Base-by-base conservation (phyloP, 1,139 yeast species). In the Geotrichum macrosporum region DNA sequence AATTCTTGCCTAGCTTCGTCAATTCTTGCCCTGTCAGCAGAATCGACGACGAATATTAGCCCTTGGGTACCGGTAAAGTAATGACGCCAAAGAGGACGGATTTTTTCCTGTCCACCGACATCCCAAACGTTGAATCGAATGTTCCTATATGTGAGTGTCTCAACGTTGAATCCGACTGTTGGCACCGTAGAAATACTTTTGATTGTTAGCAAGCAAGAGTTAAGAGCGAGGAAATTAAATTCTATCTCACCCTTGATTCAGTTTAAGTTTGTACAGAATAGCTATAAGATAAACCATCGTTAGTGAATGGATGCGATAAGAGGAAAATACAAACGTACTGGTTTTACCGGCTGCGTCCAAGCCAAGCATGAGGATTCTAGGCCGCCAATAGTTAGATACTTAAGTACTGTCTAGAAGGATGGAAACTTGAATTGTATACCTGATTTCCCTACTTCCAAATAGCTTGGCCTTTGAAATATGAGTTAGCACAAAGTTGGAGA, bases 41-140 rank as follows among this genome's bases (percentile, higher is more conserved):
- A 78, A 65, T 89, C 97, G 50, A 89, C 84, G 46, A 89, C 96
- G 65, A 85, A 89, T 49, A 89, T 86, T 53, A 89, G 74, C n/a
- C 95, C 96, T 61, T 87, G 85, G 3, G 96, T 86, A 26, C 95
- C 95, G 10, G 95, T 85, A 67, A 84, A 87, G 67, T 88, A 89
- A 64, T 88, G 96, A 66, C 96, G 79, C 96, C 97, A 88, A 46
- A 88, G 72, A 0, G 95, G 95, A 60, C 95, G 76, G 56, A 86
- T 78, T 65, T 94, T 74, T 60, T 86, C 94, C 69, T 87, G 96
- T 64, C 95, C 96, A 69, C 96, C 96, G 50, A 94, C 94, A 66
- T 88, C 96, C 96, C 96, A 89, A 57, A 92, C 94, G 53, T 92
- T 92, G 73, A 88, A 87, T 51, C 85, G 80, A 52, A 88, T 81